Evolutionary conservation across 768 basidiomycete genomes (phyloP), one percentile per base, ranked within the genome.

Genomic region (Clitopilus hobsonii): DNA sequence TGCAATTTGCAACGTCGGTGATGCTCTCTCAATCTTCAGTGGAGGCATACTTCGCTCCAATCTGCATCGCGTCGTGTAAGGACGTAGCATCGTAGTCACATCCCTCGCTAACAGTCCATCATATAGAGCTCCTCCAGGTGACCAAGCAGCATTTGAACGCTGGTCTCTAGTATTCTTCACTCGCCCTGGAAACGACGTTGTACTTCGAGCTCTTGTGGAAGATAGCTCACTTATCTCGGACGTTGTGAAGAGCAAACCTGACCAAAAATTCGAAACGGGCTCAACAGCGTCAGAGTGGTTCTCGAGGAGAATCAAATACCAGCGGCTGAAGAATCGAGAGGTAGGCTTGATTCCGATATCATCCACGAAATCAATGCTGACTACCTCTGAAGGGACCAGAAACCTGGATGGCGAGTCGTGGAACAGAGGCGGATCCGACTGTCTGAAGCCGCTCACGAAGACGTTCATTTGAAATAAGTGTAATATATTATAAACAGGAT

Each of bases 91-190:
- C 54, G n/a, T n/a, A 6, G 26, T 13, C 26, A 28, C n/a, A 1
- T 29, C n/a, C n/a, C n/a, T n/a, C n/a, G n/a, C n/a, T n/a, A n/a
- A n/a, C n/a, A n/a, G n/a, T n/a, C n/a, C n/a, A n/a, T 36, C 3
- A 23, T 18, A 14, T 71, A 83, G 81, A 0, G 78, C 84, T 8
- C 82, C 88, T 0, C 86, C 87, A 0, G 80, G 82, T 5, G 58
- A 66, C 3, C 88, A 90, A 65, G 69, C 69, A 1, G 64, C 71
- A 6, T 65, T 73, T 26, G 79, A 80, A 28, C 75, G 87, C 7
- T 88, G 83, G 80, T 89, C 86, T 5, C 68, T 88, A 10, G 86
- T 85, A 0, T 89, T 80, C 67, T 88, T 89, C 69, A 82, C 78
- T 0, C 74, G 88, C 20, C 86, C 86, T 0, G 80, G 78, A 6